phyloP scores from a whole-genome alignment of 768 basidiomycete species.

The Coprinopsis sp. region DNA sequence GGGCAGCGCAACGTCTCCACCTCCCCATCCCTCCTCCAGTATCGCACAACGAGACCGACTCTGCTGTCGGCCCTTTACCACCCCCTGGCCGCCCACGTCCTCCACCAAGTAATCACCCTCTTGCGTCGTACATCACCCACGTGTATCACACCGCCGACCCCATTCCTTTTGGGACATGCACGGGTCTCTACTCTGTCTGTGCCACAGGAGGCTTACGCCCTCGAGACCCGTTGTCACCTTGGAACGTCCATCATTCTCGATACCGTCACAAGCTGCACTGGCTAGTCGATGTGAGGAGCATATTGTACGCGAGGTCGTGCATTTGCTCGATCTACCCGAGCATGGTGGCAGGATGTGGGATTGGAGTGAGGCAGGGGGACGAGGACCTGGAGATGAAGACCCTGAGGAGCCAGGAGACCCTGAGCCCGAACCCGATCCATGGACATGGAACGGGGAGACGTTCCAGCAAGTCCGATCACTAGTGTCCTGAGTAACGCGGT shows the following conservation, averaged over 20 bases:
- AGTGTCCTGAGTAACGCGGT: no score
- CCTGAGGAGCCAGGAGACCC: slow-evolving; percentile 18
- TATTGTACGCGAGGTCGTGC: slow-evolving; percentile 64
- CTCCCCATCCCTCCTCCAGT: slow-evolving; percentile 65
- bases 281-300: slow-evolving; percentile 77
- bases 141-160: slow-evolving; percentile 93
- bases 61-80: slow-evolving; percentile 10
- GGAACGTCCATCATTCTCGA: slow-evolving; percentile 88
- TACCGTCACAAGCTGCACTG: slow-evolving; percentile 78
- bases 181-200: slow-evolving; percentile 70
- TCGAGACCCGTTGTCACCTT: slow-evolving; percentile 84
- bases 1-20: slow-evolving; percentile 77
- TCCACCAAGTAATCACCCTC: no score
- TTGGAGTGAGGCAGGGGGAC: no score
- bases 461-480: no score
- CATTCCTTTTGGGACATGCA: slow-evolving; percentile 82
- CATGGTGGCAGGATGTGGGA: slow-evolving; percentile 53
- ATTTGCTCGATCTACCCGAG: slow-evolving; percentile 47
- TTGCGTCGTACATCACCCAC: slow-evolving; percentile 69
- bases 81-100: slow-evolving; percentile 31
- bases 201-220: slow-evolving; percentile 80
- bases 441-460: no score
- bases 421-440: background rate
- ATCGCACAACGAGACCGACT: background rate
- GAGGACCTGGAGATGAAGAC: slow-evolving; percentile 27